Evolutionary conservation across 2,329 filamentous ascomycete genomes (phyloP), one percentile per base, ranked within the genome.

Genomic region (Didymosphaeria variabile): DNA sequence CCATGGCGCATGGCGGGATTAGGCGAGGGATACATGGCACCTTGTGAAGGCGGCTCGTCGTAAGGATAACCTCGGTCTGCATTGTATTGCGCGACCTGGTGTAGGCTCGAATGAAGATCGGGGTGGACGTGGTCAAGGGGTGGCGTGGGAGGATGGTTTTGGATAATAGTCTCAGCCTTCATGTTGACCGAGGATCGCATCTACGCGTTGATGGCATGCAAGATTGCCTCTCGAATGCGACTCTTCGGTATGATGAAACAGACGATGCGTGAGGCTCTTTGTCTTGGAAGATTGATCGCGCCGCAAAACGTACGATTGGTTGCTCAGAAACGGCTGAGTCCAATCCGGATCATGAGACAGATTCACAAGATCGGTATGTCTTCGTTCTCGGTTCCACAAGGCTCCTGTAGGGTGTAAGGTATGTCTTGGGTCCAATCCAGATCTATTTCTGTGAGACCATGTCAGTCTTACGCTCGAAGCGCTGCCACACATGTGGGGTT

Each of bases 21-120:
- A 32, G 75, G 69, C 50, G 75, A 75, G 44, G 68, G 69, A 64
- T 78, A 78, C 36, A 60, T 60, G 42, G 65, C 68, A 32, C 59
- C 58, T 19, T 63, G 63, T 21, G 44, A 52, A 36, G 60, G 57
- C 17, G 60, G 29, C 31, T 72, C 70, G 56, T 79, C 74, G 57
- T 79, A 78, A 26, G 79, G 69, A 67, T 78, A 78, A 44, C 70
- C 73, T 32, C 72, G 71, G 55, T 71, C 74, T 59, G 76, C 75
- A 65, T 80, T 82, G 71, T 81, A 81, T 67, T 79, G 76, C 49
- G 78, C 79, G 63, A 83, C 68, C 56, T 79, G 79, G 45, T 78
- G 76, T 34, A 82, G 71, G 50, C 76, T 76, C 55, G 77, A 75
- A 29, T 76, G 74, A 32, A 75, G 70, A 17, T 79, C 73, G 31